Conservation (phyloP, 345 rosid species). For the Eutrema japonicum region DNA sequence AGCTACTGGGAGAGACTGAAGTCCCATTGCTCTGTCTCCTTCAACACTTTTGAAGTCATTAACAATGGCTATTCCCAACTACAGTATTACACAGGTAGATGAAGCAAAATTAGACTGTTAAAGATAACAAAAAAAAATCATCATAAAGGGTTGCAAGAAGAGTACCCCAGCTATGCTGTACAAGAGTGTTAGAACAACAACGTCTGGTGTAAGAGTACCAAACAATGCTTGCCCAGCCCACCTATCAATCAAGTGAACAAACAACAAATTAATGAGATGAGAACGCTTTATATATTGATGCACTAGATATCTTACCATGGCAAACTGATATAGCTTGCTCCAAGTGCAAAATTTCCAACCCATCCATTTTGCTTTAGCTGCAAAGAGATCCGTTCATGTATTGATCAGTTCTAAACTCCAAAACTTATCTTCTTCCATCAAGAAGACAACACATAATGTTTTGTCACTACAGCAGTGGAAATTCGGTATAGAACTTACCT, state of each 20-base stretch:
- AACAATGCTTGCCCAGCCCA: conserved; percentile 99
- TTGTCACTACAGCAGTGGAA: conserved; percentile 4
- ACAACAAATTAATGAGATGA: conserved; percentile 12
- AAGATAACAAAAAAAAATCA: background rate
- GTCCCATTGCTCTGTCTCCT: conserved; percentile 96
- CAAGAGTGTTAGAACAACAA: conserved; percentile 87
- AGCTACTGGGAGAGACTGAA: conserved; percentile 97
- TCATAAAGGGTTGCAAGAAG: conserved; percentile 24
- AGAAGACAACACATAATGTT: conserved; percentile 11
- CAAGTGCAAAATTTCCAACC: conserved; percentile 94
- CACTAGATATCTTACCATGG: conserved; percentile 68
- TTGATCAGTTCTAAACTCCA: conserved; percentile 28
- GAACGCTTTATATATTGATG: background rate
- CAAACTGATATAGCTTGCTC: conserved; percentile 95
- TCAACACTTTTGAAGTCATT: conserved; percentile 98
- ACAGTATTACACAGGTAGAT: conserved; percentile 38
- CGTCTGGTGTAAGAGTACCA: conserved; percentile 93
- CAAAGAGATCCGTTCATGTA: conserved; percentile 35
- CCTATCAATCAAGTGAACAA: conserved; percentile 52
- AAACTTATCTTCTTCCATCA: conserved; percentile 22
- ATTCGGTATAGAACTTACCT: conserved; percentile 53
- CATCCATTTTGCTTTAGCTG: conserved; percentile 99
- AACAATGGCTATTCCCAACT: conserved; percentile 94
- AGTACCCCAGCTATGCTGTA: conserved; percentile 97
- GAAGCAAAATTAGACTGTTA: conserved; percentile 2